Conservation (phyloP, 805 yeast genomes). For the Metschnikowia baotianmanensis region DNA sequence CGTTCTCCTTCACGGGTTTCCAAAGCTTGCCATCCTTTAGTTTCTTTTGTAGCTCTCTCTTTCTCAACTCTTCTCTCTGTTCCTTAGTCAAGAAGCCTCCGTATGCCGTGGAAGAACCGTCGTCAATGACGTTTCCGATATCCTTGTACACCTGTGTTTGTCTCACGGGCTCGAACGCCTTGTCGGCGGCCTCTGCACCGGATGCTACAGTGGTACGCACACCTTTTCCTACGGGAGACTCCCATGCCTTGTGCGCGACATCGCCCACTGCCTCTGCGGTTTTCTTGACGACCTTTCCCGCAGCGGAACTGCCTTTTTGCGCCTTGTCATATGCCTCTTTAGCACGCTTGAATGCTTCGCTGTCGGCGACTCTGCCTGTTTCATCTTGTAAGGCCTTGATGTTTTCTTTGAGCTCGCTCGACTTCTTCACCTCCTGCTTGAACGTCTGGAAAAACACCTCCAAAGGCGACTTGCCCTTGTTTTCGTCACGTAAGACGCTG, state of each 20-base stretch:
- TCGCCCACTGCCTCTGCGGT: constrained; percentile 94
- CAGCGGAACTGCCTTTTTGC: constrained; percentile 64
- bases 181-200: constrained; percentile 84
- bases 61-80: constrained; percentile 68
- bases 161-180: constrained; percentile 90
- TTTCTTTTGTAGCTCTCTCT: constrained; percentile 48
- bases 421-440: constrained; percentile 85
- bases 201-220: constrained; percentile 82
- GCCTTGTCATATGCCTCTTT: constrained; percentile 89
- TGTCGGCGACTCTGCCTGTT: constrained; percentile 89
- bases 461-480: constrained; percentile 60
- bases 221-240: constrained; percentile 84
- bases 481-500: constrained; percentile 12
- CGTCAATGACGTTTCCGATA: constrained; percentile 83
- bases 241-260: constrained; percentile 93
- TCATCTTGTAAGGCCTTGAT: constrained; percentile 95
- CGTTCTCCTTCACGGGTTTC: constrained; percentile 71
- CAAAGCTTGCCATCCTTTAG: constrained; percentile 57
- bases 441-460: constrained; percentile 94
- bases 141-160: constrained; percentile 87
- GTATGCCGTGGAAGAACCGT: constrained; percentile 82
- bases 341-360: constrained; percentile 90
- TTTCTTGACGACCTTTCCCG: constrained; percentile 71
- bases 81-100: constrained; percentile 92
- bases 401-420: constrained; percentile 84